Evolutionary conservation across 228 moss, liverwort and hornwort species (phyloP), one percentile per base, ranked within the genome.

Genomic region (Sphagnum magellanicum): DNA sequence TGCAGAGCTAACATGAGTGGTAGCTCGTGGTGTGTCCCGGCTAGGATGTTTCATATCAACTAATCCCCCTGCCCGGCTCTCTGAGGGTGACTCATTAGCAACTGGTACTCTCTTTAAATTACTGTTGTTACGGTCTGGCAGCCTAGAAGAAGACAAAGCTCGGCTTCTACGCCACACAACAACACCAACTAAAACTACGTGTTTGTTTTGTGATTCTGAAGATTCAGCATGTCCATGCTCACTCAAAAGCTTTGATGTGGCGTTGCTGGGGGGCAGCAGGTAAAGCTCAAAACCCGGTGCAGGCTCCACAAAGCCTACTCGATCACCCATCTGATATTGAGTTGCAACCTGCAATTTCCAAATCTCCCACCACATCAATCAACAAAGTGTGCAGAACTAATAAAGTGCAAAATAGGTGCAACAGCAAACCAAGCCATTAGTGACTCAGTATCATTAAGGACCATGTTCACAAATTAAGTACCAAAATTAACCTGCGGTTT

Each of bases 111-210:
- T 88, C 82, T 86, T 94, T 78, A 86, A 52, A 87, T 81, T 89
- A 91, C 73, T 81, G 81, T 77, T 88, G 55, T 55, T 8, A 1
- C 55, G 55, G 55, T 55, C 9, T 8, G 9, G 9, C 12, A 12
- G 55, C 12, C 8, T 12, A 68, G 72, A 83, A 75, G 82, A 81
- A 85, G 76, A 68, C 68, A 88, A 84, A 70, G 86, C 80, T 51
- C 83, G 83, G 83, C 80, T 83, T 89, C 82, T 91, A 79, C 94
- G 94, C 94, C 94, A 91, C 74, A 94, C 94, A 79, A 94, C 82
- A 70, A 94, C 94, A 76, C 93, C 93, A 71, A 91, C 85, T 82
- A 94, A 81, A 72, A 84, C 77, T 84, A 85, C 89, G 75, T 87
- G 85, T 76, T 79, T 82, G 76, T 79, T 77, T 67, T 73, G 74